phyloP scores from a whole-genome alignment of 148 eudicot genomes.

The Diospyros lotus region DNA sequence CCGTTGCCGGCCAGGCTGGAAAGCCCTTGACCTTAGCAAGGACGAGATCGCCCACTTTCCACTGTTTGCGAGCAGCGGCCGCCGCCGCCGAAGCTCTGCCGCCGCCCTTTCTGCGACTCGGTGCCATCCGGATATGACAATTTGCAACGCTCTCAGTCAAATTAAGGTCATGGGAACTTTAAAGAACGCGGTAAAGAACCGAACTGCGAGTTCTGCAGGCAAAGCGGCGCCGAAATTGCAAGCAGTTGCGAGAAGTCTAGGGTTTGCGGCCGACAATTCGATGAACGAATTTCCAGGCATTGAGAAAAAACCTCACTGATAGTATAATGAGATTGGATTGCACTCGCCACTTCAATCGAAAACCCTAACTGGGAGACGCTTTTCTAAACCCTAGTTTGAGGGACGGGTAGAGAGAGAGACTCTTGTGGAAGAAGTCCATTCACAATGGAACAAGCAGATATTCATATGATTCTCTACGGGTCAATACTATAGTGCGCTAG shows the following conservation, averaged over 20 bases:
- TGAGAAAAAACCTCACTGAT: constrained; percentile 23
- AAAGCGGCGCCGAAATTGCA: not conserved
- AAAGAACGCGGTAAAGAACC: not conserved
- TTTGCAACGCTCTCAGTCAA: constrained; percentile 10
- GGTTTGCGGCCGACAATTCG: constrained; percentile 16
- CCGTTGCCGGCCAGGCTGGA: constrained; percentile 99
- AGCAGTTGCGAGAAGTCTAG: constrained; percentile 15
- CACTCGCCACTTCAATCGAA: not conserved
- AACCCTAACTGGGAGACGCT: not conserved
- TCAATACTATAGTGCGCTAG: not conserved
- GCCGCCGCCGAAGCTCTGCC: constrained; percentile 71
- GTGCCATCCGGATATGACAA: constrained; percentile 26
- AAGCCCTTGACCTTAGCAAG: constrained; percentile 97
- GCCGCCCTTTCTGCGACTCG: constrained; percentile 61
- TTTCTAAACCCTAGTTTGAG: constrained; percentile 11
- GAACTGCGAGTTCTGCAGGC: not conserved
- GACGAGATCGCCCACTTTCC: constrained; percentile 95
- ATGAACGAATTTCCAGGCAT: constrained; percentile 31
- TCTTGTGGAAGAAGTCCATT: constrained; percentile 1
- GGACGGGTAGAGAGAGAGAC: not conserved
- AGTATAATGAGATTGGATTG: not conserved
- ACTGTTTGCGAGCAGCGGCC: constrained; percentile 67
- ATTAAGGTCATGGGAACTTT: constrained; percentile 5
- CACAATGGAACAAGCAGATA: constrained; percentile 7
- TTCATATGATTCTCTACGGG: not conserved